Conservation (phyloP, 495 filamentous ascomycete species). For the Daldinia grandis region DNA sequence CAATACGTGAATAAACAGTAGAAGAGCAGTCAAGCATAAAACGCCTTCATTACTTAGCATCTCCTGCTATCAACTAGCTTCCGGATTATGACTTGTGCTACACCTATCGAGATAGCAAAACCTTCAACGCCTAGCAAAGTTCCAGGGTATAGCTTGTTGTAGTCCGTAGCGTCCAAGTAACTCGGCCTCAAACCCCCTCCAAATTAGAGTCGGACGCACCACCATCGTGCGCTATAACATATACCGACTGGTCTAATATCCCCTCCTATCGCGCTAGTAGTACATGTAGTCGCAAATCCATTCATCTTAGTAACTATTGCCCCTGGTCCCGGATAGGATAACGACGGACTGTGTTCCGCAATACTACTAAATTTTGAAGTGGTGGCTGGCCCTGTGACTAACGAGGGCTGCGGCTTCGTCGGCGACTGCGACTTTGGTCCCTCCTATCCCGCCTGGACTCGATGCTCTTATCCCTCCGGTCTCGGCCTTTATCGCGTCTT, state of each 20-base stretch:
- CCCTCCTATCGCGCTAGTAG: neutral
- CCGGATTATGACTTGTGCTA: neutral
- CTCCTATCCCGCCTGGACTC: constrained; percentile 22
- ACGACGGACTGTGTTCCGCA: neutral
- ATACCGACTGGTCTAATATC: neutral
- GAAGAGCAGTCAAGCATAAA: neutral
- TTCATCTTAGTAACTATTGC: neutral
- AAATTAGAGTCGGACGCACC: neutral
- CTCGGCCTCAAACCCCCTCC: neutral
- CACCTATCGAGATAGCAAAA: neutral
- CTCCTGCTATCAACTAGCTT: neutral
- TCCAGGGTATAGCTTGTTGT: constrained; percentile 12
- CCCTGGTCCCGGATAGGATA: neutral
- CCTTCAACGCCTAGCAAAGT: constrained; percentile 8
- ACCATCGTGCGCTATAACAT: neutral
- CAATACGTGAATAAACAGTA: neutral
- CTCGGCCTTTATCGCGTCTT: constrained; percentile 35
- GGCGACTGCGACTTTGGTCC: constrained; percentile 26
- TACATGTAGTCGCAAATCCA: neutral
- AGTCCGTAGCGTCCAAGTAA: neutral
- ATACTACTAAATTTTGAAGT: constrained; percentile 11
- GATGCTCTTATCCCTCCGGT: constrained; percentile 16
- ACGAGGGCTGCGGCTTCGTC: constrained; percentile 43
- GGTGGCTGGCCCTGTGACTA: constrained; percentile 18
- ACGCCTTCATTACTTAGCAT: neutral